These are phyloP conservation scores for Arachis monticola DNA, from an alignment of 331 rosid genomes.

Conservation along the genomic window DNA sequence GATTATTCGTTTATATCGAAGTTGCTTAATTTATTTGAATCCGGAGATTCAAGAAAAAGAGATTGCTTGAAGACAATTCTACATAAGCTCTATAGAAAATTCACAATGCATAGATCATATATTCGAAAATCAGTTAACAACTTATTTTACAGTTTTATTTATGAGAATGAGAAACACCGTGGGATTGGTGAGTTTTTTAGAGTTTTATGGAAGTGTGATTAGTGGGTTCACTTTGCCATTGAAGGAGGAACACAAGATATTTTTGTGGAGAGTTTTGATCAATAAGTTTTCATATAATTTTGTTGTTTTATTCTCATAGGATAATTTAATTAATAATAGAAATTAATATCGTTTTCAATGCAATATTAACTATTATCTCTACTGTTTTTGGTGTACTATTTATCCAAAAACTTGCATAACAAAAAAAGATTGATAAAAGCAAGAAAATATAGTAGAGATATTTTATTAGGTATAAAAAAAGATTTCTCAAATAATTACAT, in stretches of 20 bases:
- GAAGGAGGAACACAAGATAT: slow-evolving; percentile 91
- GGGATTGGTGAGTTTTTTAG: slow-evolving; percentile 69
- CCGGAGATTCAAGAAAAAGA: slow-evolving; percentile 91
- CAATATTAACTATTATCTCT: too few relatives aligned
- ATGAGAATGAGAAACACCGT: slow-evolving; percentile 72
- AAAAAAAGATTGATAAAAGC: too few relatives aligned
- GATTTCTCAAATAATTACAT: too few relatives aligned
- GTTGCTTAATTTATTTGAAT: slow-evolving; percentile 80
- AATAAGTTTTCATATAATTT: too few relatives aligned
- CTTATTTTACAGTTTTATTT: slow-evolving; percentile 69
- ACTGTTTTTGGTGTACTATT: too few relatives aligned
- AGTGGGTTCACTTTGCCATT: slow-evolving; percentile 90
- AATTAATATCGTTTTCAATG: too few relatives aligned
- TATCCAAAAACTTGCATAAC: too few relatives aligned
- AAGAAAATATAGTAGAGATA: too few relatives aligned
- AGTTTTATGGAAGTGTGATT: slow-evolving; percentile 86
- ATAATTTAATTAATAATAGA: too few relatives aligned
- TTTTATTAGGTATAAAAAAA: too few relatives aligned
- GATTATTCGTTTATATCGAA: slow-evolving; percentile 78
- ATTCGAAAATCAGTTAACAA: slow-evolving; percentile 81
- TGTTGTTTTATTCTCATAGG: too few relatives aligned
- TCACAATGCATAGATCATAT: slow-evolving; percentile 91
- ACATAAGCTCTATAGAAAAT: slow-evolving; percentile 81
- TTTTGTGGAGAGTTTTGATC: slow-evolving; percentile 92
- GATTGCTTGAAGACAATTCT: slow-evolving; percentile 84